Conservation (phyloP, 2,329 filamentous ascomycete genomes). For the Ilyonectria robusta region DNA sequence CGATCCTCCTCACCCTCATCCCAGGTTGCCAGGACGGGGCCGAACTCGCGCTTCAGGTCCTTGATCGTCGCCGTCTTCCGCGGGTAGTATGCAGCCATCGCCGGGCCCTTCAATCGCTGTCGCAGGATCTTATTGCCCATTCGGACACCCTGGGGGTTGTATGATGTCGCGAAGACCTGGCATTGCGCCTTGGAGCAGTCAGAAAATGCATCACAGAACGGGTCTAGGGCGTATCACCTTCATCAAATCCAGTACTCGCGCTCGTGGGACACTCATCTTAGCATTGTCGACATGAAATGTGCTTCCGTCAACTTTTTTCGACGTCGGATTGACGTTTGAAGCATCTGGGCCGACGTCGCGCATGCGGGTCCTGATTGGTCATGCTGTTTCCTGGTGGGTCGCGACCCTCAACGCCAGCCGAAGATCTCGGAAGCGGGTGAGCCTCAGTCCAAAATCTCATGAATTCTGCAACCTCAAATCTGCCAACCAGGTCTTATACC, state of each 20-base stretch:
- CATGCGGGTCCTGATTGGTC: constrained; percentile 41
- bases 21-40: constrained; percentile 75
- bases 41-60: constrained; percentile 80
- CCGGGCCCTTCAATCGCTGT: constrained; percentile 87
- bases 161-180: constrained; percentile 90
- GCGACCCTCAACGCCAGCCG: not conserved
- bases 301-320: constrained; percentile 45
- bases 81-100: constrained; percentile 91
- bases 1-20: constrained; percentile 86
- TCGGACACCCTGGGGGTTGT: constrained; percentile 86
- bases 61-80: constrained; percentile 78
- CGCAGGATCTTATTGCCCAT: constrained; percentile 94
- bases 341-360: constrained; percentile 38
- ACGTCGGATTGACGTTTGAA: constrained; percentile 48
- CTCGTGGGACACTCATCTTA: constrained; percentile 74
- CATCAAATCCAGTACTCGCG: constrained; percentile 79
- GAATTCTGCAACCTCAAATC: constrained; percentile 7
- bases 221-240: constrained; percentile 69
- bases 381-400: constrained; percentile 15
- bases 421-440: constrained; percentile 4
- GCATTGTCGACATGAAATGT: constrained; percentile 48
- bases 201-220: constrained; percentile 32
- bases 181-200: constrained; percentile 79
- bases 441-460: constrained; percentile 12
- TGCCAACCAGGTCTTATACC: not conserved